These are phyloP conservation scores for Acacia confusa DNA, from an alignment of 306 rosid genomes.

Conservation along the genomic window DNA sequence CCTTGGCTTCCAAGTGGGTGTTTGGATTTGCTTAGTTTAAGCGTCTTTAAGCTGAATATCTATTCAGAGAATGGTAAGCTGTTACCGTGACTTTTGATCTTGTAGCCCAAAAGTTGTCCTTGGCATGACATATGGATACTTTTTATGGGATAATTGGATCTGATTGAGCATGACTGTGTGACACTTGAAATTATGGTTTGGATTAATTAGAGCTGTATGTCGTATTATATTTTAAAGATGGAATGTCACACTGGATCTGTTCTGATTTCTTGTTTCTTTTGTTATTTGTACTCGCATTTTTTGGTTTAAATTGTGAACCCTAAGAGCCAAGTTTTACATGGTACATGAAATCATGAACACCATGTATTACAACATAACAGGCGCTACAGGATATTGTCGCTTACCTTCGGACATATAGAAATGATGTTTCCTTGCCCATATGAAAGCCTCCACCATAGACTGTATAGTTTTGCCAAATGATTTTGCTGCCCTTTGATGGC, in stretches of 20 bases:
- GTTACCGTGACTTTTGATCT: not conserved
- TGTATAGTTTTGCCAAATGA: not conserved
- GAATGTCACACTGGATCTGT: not conserved
- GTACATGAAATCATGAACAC: constrained; percentile 1
- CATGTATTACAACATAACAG: not conserved
- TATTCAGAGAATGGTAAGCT: not conserved
- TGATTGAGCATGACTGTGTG: not conserved
- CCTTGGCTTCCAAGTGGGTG: not conserved
- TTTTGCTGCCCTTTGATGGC: not conserved
- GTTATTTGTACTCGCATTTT: not conserved
- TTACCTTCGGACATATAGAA: not conserved
- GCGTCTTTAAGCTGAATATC: not conserved
- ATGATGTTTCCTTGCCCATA: not conserved
- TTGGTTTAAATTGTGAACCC: not conserved
- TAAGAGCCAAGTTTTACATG: not conserved
- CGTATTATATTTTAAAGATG: not conserved
- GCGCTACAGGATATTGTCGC: not conserved
- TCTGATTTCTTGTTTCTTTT: not conserved
- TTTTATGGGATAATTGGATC: not conserved
- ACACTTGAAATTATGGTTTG: not conserved
- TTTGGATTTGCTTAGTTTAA: no score
- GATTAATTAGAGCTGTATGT: not conserved
- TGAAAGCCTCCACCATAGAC: not conserved
- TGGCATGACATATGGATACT: not conserved
- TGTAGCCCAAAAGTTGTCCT: not conserved